Conservation (phyloP, 2,329 filamentous ascomycete species). For the Colletotrichum sp. region DNA sequence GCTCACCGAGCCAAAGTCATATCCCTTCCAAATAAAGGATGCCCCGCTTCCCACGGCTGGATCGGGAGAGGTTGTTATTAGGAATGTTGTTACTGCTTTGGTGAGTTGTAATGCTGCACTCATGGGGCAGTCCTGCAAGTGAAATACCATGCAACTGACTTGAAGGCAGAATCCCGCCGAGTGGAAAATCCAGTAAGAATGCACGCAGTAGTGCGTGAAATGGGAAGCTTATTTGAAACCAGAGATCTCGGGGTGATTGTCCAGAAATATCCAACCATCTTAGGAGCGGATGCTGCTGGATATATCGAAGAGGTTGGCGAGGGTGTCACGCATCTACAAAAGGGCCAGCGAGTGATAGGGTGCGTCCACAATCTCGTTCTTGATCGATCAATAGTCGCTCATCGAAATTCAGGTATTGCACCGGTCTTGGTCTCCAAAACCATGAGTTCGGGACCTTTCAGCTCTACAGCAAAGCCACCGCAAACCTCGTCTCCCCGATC, state of each 20-base stretch:
- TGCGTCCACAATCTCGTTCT: not conserved
- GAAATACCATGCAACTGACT: no score
- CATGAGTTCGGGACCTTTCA: not conserved
- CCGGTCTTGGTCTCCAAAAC: not conserved
- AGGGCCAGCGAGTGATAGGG: conserved; percentile 27
- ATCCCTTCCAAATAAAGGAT: not conserved
- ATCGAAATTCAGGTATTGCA: not conserved
- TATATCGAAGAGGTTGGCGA: conserved; percentile 25
- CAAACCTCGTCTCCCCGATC: not conserved
- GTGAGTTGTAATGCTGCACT: no score
- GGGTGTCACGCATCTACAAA: conserved; percentile 22
- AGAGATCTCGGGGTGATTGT: not conserved
- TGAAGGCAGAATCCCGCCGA: not conserved
- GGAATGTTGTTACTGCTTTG: conserved; percentile 20
- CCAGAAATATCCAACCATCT: conserved; percentile 1
- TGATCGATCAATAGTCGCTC: no score
- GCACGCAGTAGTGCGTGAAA: fast-evolving
- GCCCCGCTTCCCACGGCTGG: conserved; percentile 7
- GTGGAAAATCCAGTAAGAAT: not conserved
- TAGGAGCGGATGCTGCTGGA: conserved; percentile 26
- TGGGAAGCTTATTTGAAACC: fast-evolving
- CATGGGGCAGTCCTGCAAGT: no score
- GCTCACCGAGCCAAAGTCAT: not conserved
- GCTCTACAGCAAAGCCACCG: not conserved
- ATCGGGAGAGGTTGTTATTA: conserved; percentile 23